Conservation (phyloP, 345 rosid genomes). For the Gossypium australe region DNA sequence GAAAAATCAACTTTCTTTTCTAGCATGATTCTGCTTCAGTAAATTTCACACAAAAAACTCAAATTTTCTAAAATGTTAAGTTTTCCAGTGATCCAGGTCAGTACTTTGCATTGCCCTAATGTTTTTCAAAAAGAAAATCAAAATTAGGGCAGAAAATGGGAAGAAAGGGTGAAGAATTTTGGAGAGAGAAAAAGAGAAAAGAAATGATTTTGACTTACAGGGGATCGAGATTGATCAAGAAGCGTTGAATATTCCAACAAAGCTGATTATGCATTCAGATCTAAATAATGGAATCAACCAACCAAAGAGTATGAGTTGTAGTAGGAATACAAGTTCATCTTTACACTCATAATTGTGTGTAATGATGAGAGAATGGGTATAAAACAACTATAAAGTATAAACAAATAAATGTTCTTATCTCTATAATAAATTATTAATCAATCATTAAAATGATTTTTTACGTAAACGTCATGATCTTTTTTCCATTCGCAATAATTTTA, state of each 20-base stretch:
- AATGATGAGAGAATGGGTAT: too few species aligned
- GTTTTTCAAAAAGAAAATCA: not conserved
- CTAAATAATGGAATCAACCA: not conserved
- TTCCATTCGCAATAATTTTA: too few species aligned
- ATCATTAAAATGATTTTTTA: too few species aligned
- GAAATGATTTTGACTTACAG: not conserved
- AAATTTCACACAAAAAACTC: not conserved
- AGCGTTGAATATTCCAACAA: not conserved
- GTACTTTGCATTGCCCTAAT: not conserved
- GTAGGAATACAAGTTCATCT: not conserved
- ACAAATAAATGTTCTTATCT: too few species aligned
- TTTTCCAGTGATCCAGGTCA: not conserved
- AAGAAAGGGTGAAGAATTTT: not conserved
- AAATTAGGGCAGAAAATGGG: not conserved
- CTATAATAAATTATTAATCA: too few species aligned
- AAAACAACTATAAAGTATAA: too few species aligned
- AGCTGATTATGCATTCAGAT: slow-evolving; percentile 6
- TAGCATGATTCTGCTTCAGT: not conserved
- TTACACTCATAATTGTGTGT: not conserved
- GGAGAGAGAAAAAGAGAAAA: not conserved
- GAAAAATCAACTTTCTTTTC: not conserved
- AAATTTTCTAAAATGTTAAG: not conserved
- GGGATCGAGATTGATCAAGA: slow-evolving; percentile 7
- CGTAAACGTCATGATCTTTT: too few species aligned
- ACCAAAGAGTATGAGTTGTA: not conserved